phyloP scores from a whole-genome alignment of 768 basidiomycete species.

The Mrakia frigida region DNA sequence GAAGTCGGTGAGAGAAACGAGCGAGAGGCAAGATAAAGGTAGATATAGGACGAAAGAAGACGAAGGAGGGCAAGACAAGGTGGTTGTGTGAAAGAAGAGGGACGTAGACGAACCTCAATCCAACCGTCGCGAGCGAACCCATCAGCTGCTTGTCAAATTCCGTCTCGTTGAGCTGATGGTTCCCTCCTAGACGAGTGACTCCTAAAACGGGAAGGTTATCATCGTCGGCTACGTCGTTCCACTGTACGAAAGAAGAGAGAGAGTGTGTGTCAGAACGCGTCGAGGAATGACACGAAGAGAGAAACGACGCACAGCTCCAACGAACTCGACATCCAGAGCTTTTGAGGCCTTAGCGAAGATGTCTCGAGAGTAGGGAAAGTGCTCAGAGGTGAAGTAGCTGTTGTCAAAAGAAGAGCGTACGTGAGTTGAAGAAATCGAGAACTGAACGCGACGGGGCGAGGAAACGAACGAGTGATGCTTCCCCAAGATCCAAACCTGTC shows the following conservation, averaged over 20 bases:
- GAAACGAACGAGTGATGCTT: constrained; percentile 1
- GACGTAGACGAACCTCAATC: not conserved
- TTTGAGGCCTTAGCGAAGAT: constrained; percentile 7
- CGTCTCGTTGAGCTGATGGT: not conserved
- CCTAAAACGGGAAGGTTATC: not conserved
- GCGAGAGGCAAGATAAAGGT: not conserved
- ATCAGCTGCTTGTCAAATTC: not conserved
- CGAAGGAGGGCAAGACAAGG: too few species aligned
- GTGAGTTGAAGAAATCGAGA: too few species aligned
- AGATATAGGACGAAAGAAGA: not conserved
- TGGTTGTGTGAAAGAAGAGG: not conserved
- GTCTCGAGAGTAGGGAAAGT: constrained; percentile 2
- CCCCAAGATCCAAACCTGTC: constrained; percentile 19
- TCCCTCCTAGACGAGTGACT: not conserved
- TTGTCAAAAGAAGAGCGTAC: not conserved
- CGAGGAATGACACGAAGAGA: not conserved
- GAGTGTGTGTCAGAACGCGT: not conserved
- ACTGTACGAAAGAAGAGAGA: not conserved
- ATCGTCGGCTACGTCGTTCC: not conserved
- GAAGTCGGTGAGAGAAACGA: not conserved
- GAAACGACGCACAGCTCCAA: constrained; percentile 7
- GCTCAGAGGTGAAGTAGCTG: not conserved
- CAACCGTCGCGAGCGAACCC: constrained; percentile 8
- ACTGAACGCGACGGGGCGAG: not conserved
- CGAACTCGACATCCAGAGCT: constrained; percentile 19